A percentile compares a stretch with the other conserved stretches of the same genome.
phyloP scores from a whole-genome alignment of 2,329 filamentous ascomycete genomes.

The Aspergillus terreus region DNA sequence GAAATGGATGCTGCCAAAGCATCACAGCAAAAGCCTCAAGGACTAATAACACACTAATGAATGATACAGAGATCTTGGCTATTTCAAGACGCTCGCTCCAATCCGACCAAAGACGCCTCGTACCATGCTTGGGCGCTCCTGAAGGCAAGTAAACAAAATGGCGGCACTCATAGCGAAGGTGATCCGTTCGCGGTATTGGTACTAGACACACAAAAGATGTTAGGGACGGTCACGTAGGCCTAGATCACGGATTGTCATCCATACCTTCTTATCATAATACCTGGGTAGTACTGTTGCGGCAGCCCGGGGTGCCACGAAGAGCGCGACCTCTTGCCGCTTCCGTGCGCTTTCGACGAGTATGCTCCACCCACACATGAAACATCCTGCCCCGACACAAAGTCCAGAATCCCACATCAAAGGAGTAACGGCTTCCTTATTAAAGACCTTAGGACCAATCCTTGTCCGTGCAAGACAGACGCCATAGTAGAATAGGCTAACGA shows the following conservation, averaged over 20 bases:
- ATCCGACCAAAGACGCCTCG: conserved; percentile 66
- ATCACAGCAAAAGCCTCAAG: neutral
- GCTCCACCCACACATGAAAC: conserved; percentile 76
- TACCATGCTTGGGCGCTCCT: conserved; percentile 61
- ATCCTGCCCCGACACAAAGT: conserved; percentile 68
- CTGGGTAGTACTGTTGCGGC: conserved; percentile 71
- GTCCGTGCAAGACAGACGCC: conserved; percentile 75
- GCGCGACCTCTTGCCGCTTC: conserved; percentile 68
- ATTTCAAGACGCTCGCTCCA: conserved; percentile 24
- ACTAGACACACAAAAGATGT: conserved; percentile 34
- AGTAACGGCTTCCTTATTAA: conserved; percentile 53
- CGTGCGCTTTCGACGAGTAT: conserved; percentile 66
- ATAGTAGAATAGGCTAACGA: conserved; percentile 80
- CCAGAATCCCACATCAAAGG: conserved; percentile 56
- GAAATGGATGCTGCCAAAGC: neutral
- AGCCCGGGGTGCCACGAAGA: conserved; percentile 78
- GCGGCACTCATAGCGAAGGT: conserved; percentile 66
- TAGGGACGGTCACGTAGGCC: conserved; percentile 9
- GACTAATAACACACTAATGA: neutral
- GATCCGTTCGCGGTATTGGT: conserved; percentile 64
- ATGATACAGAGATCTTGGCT: neutral
- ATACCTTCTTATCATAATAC: conserved; percentile 55
- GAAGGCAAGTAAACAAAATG: conserved; percentile 64
- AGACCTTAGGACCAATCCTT: conserved; percentile 65
- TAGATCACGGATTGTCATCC: conserved; percentile 4